Base-by-base conservation (phyloP, 805 yeast genomes). In the Sugiyamaella smithiae region DNA sequence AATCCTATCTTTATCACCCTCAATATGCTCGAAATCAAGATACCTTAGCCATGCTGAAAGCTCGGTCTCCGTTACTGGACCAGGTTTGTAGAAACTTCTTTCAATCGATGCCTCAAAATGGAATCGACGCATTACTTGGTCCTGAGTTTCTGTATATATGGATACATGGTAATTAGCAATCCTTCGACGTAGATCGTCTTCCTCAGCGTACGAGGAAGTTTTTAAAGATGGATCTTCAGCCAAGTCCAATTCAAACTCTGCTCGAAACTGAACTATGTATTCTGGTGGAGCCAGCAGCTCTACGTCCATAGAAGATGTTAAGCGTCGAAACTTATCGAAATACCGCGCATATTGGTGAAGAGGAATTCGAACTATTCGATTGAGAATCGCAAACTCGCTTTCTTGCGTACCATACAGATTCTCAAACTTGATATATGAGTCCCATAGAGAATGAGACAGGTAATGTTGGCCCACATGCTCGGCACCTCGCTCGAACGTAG, bases 271-370 rank as follows among this genome's bases (percentile, higher is more conserved):
- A 1, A 57, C 50, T 2, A 74, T 48, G 5, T 56, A 58, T 1
- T 57, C 64, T 4, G 54, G 51, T 1, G 67, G 55, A 1, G 70
- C 63, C 20, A 70, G 49, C 43, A 67, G 70, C 5, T 57, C 55
- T 2, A 69, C 54, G 2, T 48, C 69, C 45, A 60, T 68, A 67
- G 25, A 65, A 60, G 43, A 70, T 12, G 57, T 51, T 9, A 64
- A 19, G n/a, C 45, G 47, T n/a, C 58, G 51, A 52, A 64, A 67
- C 52, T 59, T 72, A 61, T 69, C 81, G 59, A 78, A 85, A 63
- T 84, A 91, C 54, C 77, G 80, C 0, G 97, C 84, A 63, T 88
- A 90, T 59, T 89, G 95, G 65, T 91, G 91, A 40, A 91, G 66
- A 0, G 97, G 97, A 1, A 86, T 70, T 36, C 45, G 52, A 8